These are phyloP conservation scores for Acanthamoeba culbertsoni DNA, from an alignment of 208 protist species.

Conservation along the genomic window DNA sequence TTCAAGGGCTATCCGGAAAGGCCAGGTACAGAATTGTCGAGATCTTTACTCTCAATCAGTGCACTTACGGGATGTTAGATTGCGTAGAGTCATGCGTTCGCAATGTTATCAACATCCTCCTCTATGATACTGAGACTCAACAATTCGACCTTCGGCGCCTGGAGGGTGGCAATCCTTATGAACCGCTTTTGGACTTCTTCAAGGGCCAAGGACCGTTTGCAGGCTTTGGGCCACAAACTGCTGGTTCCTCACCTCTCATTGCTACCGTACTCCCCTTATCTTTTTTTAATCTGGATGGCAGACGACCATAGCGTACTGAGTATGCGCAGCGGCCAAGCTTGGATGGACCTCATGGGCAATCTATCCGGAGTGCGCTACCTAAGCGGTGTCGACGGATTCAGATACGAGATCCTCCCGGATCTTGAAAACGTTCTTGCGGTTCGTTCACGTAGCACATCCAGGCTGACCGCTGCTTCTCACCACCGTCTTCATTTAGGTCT, in stretches of 20 bases:
- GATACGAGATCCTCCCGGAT: not conserved
- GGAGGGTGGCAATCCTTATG: not conserved
- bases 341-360: not conserved
- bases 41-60: not conserved
- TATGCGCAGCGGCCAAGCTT: not conserved
- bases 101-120: not conserved
- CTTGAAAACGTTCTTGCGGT: not conserved
- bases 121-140: not conserved
- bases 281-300: not conserved
- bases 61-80: not conserved
- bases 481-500: not conserved
- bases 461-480: no score
- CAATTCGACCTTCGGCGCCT: not conserved
- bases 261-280: no score
- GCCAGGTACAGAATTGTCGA: not conserved
- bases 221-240: not conserved
- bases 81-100: not conserved
- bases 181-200: not conserved
- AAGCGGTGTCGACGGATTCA: not conserved
- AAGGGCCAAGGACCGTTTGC: not conserved
- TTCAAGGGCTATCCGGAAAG: not conserved
- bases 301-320: not conserved
- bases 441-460: no score
- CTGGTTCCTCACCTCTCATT: not conserved
- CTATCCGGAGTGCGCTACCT: not conserved